Percentiles rank a stretch among this genome's conserved stretches.
Evolutionary conservation across 305 asterid genomes (phyloP).

Genomic region (Fraxinus ornus): DNA sequence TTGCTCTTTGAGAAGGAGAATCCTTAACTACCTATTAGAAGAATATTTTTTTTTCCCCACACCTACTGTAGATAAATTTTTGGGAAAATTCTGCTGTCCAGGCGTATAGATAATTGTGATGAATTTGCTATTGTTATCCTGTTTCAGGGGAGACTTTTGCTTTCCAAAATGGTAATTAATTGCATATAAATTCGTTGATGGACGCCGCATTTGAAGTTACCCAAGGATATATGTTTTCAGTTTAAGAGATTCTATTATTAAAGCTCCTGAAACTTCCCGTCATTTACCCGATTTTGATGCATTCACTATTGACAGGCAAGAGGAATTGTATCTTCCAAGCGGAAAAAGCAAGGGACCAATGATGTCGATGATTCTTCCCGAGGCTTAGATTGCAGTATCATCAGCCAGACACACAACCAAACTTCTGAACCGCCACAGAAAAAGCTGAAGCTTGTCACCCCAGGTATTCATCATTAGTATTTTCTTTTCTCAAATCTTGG

Average conservation of each 20-base stretch:
- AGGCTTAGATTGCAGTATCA: conserved; percentile 15
- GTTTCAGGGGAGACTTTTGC: background rate
- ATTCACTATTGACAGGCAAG: conserved; percentile 43
- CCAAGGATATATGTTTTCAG: background rate
- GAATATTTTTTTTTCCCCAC: background rate
- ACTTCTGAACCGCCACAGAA: conserved; percentile 30
- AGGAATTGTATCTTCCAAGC: conserved; percentile 60
- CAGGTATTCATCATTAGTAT: conserved; percentile 45
- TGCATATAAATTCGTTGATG: background rate
- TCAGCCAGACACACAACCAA: conserved; percentile 22
- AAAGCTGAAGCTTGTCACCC: conserved; percentile 41
- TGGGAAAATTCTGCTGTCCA: background rate
- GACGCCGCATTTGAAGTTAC: background rate
- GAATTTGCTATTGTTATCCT: background rate
- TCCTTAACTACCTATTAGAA: background rate
- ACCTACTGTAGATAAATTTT: background rate
- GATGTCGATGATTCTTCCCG: conserved; percentile 23
- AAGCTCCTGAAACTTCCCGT: background rate
- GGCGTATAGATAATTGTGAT: background rate
- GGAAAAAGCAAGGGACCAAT: conserved; percentile 35
- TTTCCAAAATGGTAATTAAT: background rate
- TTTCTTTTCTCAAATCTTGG: conserved; percentile 5
- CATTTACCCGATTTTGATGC: background rate
- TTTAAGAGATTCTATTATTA: background rate
- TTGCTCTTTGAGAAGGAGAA: background rate